Conservation (phyloP, 106 monocot species). For the Acorus calamus region DNA sequence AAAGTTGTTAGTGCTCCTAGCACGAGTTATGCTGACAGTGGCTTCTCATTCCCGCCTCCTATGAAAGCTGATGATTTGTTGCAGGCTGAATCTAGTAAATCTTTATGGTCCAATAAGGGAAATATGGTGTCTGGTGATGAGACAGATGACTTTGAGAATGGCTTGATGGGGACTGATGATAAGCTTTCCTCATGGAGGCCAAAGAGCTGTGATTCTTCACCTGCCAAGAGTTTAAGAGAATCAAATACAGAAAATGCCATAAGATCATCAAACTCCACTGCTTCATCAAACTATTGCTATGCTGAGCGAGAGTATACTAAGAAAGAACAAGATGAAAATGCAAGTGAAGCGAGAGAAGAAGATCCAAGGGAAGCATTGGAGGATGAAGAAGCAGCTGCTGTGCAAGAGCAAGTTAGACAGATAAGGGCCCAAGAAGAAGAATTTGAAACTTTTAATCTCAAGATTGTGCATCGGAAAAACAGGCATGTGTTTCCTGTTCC, state of each 20-base stretch:
- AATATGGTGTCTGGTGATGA: slow-evolving; percentile 19
- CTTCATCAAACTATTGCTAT: slow-evolving; percentile 48
- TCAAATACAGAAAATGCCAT: slow-evolving; percentile 34
- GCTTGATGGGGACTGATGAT: slow-evolving; percentile 28
- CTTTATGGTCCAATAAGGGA: slow-evolving; percentile 33
- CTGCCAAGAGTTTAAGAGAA: slow-evolving; percentile 40
- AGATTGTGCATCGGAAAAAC: slow-evolving; percentile 98
- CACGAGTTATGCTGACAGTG: slow-evolving; percentile 36
- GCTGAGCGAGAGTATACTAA: slow-evolving; percentile 36
- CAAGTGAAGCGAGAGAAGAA: slow-evolving; percentile 48
- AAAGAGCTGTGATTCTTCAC: slow-evolving; percentile 56
- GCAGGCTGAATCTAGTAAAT: slow-evolving; percentile 33
- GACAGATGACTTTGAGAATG: slow-evolving; percentile 33
- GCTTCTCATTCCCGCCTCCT: slow-evolving; percentile 82
- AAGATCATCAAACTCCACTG: slow-evolving; percentile 62
- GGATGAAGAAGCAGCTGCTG: slow-evolving; percentile 90
- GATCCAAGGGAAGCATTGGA: slow-evolving; percentile 54
- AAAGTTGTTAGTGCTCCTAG: slow-evolving; percentile 16
- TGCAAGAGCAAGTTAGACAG: slow-evolving; percentile 95
- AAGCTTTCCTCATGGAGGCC: slow-evolving; percentile 62
- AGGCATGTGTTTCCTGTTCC: slow-evolving; percentile 31
- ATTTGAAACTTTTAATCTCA: slow-evolving; percentile 95
- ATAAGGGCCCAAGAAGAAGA: slow-evolving; percentile 92
- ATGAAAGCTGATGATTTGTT: slow-evolving; percentile 22
- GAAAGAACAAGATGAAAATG: slow-evolving; percentile 30